Conservation (phyloP, 257 asterid species). For the Solanum ahanhuiri region DNA sequence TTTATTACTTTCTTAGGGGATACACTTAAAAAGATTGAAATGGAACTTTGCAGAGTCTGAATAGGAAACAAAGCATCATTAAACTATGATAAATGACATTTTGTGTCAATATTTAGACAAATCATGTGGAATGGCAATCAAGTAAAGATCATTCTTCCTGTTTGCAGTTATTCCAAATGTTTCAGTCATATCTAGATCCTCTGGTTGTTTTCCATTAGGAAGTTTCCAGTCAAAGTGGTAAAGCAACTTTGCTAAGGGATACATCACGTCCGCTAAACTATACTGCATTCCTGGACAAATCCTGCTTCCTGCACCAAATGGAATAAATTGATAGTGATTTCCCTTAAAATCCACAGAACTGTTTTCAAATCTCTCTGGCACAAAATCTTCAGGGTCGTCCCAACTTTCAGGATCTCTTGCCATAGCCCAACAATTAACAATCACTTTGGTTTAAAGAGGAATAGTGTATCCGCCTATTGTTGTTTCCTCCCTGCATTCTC, state of each 20-base stretch:
- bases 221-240: constrained; percentile 10
- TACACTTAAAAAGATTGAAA: background rate
- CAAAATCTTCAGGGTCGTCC: constrained; percentile 3
- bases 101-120: background rate
- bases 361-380: constrained; percentile 11
- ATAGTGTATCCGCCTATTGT: background rate
- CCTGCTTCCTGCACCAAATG: constrained; percentile 15
- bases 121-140: background rate
- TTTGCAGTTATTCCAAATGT: background rate
- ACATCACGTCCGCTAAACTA: background rate
- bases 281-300: background rate
- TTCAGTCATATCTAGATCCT: background rate
- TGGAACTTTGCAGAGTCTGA: background rate
- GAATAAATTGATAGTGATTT: background rate
- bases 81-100: background rate
- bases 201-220: background rate
- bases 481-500: constrained; percentile 3
- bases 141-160: background rate
- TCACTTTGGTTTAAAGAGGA: background rate
- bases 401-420: constrained; percentile 13
- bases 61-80: background rate
- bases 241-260: background rate
- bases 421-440: constrained; percentile 6
- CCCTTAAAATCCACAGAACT: constrained; percentile 1
- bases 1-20: background rate